Conservation (phyloP, 108 stramenopile species). For the Seminavis robusta region DNA sequence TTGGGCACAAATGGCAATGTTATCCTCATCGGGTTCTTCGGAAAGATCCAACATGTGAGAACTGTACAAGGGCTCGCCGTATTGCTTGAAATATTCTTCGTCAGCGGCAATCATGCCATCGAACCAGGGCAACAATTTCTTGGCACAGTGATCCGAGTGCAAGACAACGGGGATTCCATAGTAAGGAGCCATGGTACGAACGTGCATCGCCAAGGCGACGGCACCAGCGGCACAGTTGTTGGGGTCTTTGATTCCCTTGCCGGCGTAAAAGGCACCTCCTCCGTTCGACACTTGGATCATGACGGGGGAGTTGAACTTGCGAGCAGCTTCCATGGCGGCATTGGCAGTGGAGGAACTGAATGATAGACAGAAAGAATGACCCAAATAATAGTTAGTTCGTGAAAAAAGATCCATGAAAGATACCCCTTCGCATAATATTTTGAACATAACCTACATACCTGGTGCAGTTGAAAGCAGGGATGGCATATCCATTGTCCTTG, state of each 20-base stretch:
- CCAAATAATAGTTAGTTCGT: slow-evolving; percentile 19
- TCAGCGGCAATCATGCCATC: slow-evolving; percentile 86
- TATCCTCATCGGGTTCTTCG: slow-evolving; percentile 80
- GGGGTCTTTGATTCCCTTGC: slow-evolving; percentile 79
- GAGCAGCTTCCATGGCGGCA: slow-evolving; percentile 74
- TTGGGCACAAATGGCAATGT: slow-evolving; percentile 76
- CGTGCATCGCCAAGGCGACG: slow-evolving; percentile 83
- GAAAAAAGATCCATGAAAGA: slow-evolving; percentile 32
- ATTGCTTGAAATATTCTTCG: slow-evolving; percentile 70
- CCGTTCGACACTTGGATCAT: slow-evolving; percentile 83
- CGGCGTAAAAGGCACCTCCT: slow-evolving; percentile 70
- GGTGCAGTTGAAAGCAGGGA: slow-evolving; percentile 84
- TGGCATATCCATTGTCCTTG: slow-evolving; percentile 70
- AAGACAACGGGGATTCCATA: slow-evolving; percentile 89
- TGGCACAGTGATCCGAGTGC: slow-evolving; percentile 90
- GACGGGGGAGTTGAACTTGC: slow-evolving; percentile 66
- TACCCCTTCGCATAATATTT: slow-evolving; percentile 17
- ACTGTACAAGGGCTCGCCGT: slow-evolving; percentile 75
- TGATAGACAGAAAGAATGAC: no score
- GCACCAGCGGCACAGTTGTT: slow-evolving; percentile 69
- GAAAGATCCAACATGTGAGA: slow-evolving; percentile 81
- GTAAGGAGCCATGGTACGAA: slow-evolving; percentile 79
- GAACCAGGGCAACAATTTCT: slow-evolving; percentile 85
- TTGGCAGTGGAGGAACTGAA: slow-evolving; percentile 59
- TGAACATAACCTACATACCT: slow-evolving; percentile 54